Evolutionary conservation across 2,329 filamentous ascomycete genomes (phyloP), one percentile per base, ranked within the genome.

Genomic region (Hysterium pulicare): DNA sequence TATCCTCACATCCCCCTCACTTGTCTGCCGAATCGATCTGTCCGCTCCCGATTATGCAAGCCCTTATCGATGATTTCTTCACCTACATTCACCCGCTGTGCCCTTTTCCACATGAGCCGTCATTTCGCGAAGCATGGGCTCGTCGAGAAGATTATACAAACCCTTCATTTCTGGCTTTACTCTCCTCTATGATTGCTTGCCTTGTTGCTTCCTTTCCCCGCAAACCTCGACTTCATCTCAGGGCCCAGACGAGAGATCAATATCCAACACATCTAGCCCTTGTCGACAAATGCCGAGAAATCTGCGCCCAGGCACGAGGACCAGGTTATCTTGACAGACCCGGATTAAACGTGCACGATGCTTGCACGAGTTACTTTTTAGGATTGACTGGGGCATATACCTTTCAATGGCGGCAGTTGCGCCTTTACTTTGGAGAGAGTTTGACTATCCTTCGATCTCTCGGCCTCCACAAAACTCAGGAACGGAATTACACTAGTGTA

Each of bases 31-130:
- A 90, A 58, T 73, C 78, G 2, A 89, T 90, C 47, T 86, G 84
- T 31, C 83, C 86, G 0, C 74, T 84, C 63, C 77, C 79, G 6
- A 80, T 84, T 9, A 70, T 90, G 40, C 77, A 84, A 54, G 74
- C 84, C 2, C 73, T 90, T 13, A 78, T 90, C 44, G 84, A 90
- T 61, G 86, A 90, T 68, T 90, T 87, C 74, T 90, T 90, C 67
- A 88, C 83, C 15, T 89, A 89, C 61, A 84, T 90, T 40, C 84
- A 90, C 54, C 86, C 86, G 1, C 74, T 90, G 7, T 80, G 79
- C 44, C 86, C 86, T 0, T 90, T 90, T 44, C 86, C 86, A 0
- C 86, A 90, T 62, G 84, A 90, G 59, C 84, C 85, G 0, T 86
- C 84, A 3, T 90, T 90, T 61, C 78, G 85, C 17, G 77, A 81